Base-by-base conservation (phyloP, 177 flowering plant species). In the Vitis hybrid region DNA sequence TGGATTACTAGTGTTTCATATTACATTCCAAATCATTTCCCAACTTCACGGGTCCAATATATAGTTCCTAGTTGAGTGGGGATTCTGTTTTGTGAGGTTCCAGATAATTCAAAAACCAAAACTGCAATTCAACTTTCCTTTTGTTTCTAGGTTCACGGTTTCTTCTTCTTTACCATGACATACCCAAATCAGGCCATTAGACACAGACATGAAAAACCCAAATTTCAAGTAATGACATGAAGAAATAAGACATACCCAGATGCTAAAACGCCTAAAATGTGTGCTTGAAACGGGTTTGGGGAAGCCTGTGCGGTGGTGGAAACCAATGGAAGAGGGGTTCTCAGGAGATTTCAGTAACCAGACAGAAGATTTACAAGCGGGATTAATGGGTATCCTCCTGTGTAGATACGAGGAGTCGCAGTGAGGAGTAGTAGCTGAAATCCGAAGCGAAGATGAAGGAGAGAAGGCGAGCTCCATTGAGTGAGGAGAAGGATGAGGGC, bases 401-500 rank as follows among this genome's bases (percentile, higher is more conserved):
- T 62, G 72, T 50, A 8, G 52, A 63, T 30, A 63, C 11, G 67
- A 56, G 8, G 60, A 11, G 24, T 65, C 60, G 66, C 58, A 40
- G 49, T 4, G 72, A 16, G 75, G 70, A 63, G 24, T 30, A 35
- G 51, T 10, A 50, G 83, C 63, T 14, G 77, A 71, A 50, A 72
- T 57, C 63, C 72, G 67, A 40, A 73, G 64, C 2, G 69, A 66
- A 62, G 80, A 66, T 2, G 65, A 52, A 15, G 62, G 52, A 59
- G 74, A 65, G 46, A 69, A 40, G 2, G 78, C 67, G 62, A 78
- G 76, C 73, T 80, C 87, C 87, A 84, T 84, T 12, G 3, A 9
- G 21, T 6, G 46, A 35, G 6, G 0, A 4, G 6, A 1, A 35
- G 46, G 46, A 35, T 35, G 46, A 35, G 46, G 46, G 7, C 6